Evolutionary conservation across 352 stramenopile species (phyloP), one percentile per base, ranked within the genome.

Genomic region (Pythium utonaiense): DNA sequence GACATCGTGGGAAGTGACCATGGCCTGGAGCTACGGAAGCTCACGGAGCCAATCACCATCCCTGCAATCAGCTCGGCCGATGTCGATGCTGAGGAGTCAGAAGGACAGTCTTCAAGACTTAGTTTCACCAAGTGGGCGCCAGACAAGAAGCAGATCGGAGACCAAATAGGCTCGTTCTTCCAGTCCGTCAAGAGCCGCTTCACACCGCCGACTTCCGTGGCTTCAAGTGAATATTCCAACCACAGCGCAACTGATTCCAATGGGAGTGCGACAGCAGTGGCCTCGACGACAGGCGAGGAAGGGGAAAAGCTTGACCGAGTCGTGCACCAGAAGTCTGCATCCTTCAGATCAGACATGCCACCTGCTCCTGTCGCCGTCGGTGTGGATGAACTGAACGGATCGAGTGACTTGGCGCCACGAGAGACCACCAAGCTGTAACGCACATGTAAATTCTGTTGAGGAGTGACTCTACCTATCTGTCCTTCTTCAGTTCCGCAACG

Each of bases 1-100:
- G 74, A 88, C 52, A 80, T 93, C 60, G 66, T 93, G 33, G 74
- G 71, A 34, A 60, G 60, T 14, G 80, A 93, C 57, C 83, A 93
- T 51, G 38, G 72, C 0, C 72, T 88, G 57, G 65, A 75, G 25
- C 30, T 65, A 24, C 68, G 36, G 24, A 17, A 21, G 10, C 44
- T 67, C 0, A 28, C 56, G 0, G 44, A 40, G 48, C 53, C 61
- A 13, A 48, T 64, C 12, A 48, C 57, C 1, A 40, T 57, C 1
- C 47, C 41, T 3, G 22, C 53, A 7, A 28, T 62, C 0, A 38
- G 42, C 41, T 14, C 14, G 4, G 36, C 53, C 3, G 54, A 63
- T 10, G 60, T 52, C 28, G 50, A 55, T 14, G n/a, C 48, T 13
- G 63, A 62, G 3, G 58, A n/a, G 16, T 44, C 36, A 3, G 36